Percentiles rank a stretch among this genome's conserved stretches.
phyloP scores from a whole-genome alignment of 2,329 filamentous ascomycete species.

The Emericellopsis cladophorae region DNA sequence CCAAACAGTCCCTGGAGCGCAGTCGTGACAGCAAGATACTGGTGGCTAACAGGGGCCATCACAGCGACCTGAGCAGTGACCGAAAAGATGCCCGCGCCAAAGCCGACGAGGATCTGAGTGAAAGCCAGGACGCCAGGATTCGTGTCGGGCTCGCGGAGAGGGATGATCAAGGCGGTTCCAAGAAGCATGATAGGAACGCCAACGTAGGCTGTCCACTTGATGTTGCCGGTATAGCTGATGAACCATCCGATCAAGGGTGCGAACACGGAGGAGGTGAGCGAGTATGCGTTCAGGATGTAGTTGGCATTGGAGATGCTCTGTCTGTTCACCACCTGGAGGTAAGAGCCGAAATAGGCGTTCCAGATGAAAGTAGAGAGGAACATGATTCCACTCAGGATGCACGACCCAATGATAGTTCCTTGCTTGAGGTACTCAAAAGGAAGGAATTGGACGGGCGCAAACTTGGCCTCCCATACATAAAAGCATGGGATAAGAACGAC shows the following conservation, averaged over 20 bases:
- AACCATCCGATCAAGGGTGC: constrained; percentile 31
- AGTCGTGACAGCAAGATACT: constrained; percentile 40
- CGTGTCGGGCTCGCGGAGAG: constrained; percentile 21
- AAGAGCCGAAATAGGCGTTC: constrained; percentile 38
- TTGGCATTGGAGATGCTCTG: constrained; percentile 22
- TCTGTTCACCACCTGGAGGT: constrained; percentile 32
- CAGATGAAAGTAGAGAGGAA: constrained; percentile 25
- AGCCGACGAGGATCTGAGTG: constrained; percentile 38
- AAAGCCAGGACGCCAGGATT: constrained; percentile 31
- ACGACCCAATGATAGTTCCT: constrained; percentile 31
- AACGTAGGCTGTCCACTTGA: constrained; percentile 22
- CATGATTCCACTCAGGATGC: constrained; percentile 19
- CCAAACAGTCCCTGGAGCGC: constrained; percentile 44
- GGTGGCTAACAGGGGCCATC: constrained; percentile 38
- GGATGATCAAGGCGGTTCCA: constrained; percentile 24
- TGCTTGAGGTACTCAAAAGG: constrained; percentile 33
- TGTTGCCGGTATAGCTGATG: constrained; percentile 28
- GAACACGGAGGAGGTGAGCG: constrained; percentile 31
- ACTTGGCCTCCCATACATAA: constrained; percentile 38
- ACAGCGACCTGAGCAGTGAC: constrained; percentile 36
- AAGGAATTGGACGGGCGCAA: constrained; percentile 42
- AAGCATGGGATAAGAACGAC: constrained; percentile 30
- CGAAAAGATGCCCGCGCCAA: constrained; percentile 21
- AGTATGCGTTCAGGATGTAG: constrained; percentile 32
- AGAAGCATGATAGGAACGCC: constrained; percentile 23